phyloP scores from a whole-genome alignment of 2,329 filamentous ascomycete genomes.

The Orbilia javanica region DNA sequence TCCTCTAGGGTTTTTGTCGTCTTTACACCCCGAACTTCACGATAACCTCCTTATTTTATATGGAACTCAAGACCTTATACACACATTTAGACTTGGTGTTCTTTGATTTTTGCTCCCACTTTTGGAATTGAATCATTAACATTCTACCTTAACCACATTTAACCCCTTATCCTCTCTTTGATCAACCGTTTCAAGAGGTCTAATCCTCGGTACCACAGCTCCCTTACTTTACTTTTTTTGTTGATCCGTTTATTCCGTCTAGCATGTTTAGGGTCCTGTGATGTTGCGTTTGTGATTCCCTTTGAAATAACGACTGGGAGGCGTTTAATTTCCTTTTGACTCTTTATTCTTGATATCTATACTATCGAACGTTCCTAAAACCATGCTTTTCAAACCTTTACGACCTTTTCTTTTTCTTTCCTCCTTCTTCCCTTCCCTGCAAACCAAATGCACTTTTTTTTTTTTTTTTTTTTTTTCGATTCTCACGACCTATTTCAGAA shows the following conservation, averaged over 20 bases:
- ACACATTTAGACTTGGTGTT: constrained; percentile 58
- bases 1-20: constrained; percentile 10
- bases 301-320: constrained; percentile 58
- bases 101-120: constrained; percentile 31
- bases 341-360: constrained; percentile 13
- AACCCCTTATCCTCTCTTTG: constrained; percentile 17
- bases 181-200: constrained; percentile 14
- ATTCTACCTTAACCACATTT: constrained; percentile 22
- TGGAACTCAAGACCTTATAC: constrained; percentile 48
- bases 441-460: neutral
- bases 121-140: constrained; percentile 18
- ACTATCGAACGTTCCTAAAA: constrained; percentile 12
- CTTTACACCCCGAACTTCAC: constrained; percentile 2
- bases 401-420: neutral
- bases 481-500: constrained; percentile 19
- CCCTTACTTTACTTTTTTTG: constrained; percentile 15
- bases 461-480: neutral
- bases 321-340: constrained; percentile 41
- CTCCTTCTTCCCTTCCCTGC: neutral
- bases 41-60: constrained; percentile 31
- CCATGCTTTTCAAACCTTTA: constrained; percentile 8
- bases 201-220: neutral
- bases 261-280: constrained; percentile 47
- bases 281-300: constrained; percentile 43
- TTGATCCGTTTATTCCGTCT: constrained; percentile 27